Percentiles rank a stretch among this genome's conserved stretches.
Conservation (phyloP, 805 yeast species). For the Ogataea paradorogensis region DNA sequence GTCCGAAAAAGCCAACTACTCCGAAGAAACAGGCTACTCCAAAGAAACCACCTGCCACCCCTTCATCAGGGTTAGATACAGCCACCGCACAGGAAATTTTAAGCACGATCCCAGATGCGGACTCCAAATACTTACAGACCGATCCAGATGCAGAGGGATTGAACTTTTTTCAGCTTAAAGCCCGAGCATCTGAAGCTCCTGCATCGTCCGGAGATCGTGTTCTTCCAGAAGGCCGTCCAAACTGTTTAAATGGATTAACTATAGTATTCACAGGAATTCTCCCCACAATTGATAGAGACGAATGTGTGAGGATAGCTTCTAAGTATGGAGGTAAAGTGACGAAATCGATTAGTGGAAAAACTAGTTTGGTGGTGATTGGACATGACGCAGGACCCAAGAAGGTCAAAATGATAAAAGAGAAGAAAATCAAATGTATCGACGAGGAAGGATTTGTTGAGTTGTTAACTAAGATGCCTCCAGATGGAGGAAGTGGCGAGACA, state of each 20-base stretch:
- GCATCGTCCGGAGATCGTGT: conserved; percentile 39
- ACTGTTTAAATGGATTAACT: conserved; percentile 84
- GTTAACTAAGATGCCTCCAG: conserved; percentile 77
- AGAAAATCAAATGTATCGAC: conserved; percentile 74
- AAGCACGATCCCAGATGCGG: conserved; percentile 70
- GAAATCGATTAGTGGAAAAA: conserved; percentile 78
- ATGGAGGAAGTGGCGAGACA: conserved; percentile 81
- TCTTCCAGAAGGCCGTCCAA: conserved; percentile 78
- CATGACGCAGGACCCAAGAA: conserved; percentile 98
- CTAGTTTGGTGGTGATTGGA: conserved; percentile 87
- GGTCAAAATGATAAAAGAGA: conserved; percentile 70
- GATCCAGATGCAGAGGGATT: conserved; percentile 50
- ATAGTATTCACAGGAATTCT: conserved; percentile 91
- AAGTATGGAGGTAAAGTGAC: conserved; percentile 90
- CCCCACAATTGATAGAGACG: conserved; percentile 74
- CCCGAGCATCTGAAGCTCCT: conserved; percentile 37
- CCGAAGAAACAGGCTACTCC: conserved; percentile 4
- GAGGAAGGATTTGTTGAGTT: conserved; percentile 83
- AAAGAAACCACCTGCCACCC: too few species aligned
- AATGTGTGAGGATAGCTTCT: conserved; percentile 73
- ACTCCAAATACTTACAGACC: conserved; percentile 36
- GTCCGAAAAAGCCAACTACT: conserved; percentile 1
- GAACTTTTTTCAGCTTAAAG: conserved; percentile 54
- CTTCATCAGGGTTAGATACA: not conserved
- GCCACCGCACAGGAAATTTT: conserved; percentile 54